A percentile compares a stretch with the other conserved stretches of the same genome.
phyloP scores from a whole-genome alignment of 345 rosid genomes.

The Barbarea vulgaris region DNA sequence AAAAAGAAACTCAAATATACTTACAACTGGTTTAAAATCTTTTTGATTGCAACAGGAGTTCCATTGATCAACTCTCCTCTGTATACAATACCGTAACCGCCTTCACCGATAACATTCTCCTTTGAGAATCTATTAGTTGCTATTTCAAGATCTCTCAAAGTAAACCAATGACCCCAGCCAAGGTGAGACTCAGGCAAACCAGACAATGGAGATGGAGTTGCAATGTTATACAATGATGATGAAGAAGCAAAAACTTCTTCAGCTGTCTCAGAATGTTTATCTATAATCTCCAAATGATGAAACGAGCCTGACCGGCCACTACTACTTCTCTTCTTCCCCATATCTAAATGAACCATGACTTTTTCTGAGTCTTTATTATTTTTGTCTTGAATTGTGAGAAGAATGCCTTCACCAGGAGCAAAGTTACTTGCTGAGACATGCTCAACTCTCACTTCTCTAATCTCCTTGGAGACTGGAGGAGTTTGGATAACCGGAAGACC shows the following conservation, averaged over 20 bases:
- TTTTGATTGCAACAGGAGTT: conserved; percentile 84
- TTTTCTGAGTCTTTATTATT: conserved; percentile 33
- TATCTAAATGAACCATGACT: conserved; percentile 78
- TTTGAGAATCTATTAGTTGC: conserved; percentile 74
- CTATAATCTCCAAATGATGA: conserved; percentile 53
- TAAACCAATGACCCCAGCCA: conserved; percentile 99
- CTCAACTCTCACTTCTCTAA: conserved; percentile 89
- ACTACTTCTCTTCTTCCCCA: conserved; percentile 47
- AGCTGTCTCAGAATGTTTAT: conserved; percentile 58
- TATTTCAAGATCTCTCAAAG: conserved; percentile 79
- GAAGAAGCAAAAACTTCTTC: conserved; percentile 67
- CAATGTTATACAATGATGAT: conserved; percentile 68
- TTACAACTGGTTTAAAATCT: conserved; percentile 84
- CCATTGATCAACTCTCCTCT: conserved; percentile 72
- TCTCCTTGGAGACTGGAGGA: conserved; percentile 86
- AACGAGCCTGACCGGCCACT: conserved; percentile 67
- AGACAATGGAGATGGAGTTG: conserved; percentile 78
- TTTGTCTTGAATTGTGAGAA: conserved; percentile 32
- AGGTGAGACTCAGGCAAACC: conserved; percentile 86
- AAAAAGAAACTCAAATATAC: conserved; percentile 24
- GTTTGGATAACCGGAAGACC: conserved; percentile 64
- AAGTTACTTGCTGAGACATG: conserved; percentile 70
- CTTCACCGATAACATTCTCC: conserved; percentile 50
- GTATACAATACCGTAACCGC: conserved; percentile 92
- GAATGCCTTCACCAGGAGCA: conserved; percentile 58